Conservation (phyloP, 73 alveolate genomes). For the Stentor roeselii region DNA sequence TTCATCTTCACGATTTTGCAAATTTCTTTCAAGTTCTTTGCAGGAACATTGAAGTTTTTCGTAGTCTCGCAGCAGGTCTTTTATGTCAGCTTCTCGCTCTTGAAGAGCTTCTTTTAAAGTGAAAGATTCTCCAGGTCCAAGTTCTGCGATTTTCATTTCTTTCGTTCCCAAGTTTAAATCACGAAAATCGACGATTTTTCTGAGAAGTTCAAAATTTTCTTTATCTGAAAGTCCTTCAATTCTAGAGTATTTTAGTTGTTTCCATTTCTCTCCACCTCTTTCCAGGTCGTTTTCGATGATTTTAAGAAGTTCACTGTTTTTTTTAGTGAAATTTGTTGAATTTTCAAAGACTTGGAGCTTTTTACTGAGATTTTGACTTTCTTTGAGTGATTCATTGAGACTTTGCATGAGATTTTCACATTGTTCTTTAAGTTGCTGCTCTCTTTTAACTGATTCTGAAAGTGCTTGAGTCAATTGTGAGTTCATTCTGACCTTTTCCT, state of each 20-base stretch:
- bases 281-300: background rate
- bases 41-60: background rate
- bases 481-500: conserved; percentile 15
- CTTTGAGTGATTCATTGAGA: background rate
- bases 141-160: background rate
- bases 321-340: background rate
- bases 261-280: background rate
- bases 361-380: background rate
- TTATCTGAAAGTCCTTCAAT: background rate
- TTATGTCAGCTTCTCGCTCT: conserved; percentile 1
- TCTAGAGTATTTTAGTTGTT: background rate
- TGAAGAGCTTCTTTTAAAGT: background rate
- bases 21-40: background rate
- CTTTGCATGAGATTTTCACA: background rate
- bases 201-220: background rate
- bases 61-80: background rate
- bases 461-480: conserved; percentile 9
- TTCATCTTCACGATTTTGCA: background rate
- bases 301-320: background rate
- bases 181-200: background rate
- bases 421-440: conserved; percentile 13
- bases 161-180: background rate
- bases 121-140: background rate
- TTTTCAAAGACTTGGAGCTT: background rate
- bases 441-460: background rate